A percentile compares a stretch with the other conserved stretches of the same genome.
Evolutionary conservation across 2,329 filamentous ascomycete genomes (phyloP).

Genomic region (Paecilomyces niveus): DNA sequence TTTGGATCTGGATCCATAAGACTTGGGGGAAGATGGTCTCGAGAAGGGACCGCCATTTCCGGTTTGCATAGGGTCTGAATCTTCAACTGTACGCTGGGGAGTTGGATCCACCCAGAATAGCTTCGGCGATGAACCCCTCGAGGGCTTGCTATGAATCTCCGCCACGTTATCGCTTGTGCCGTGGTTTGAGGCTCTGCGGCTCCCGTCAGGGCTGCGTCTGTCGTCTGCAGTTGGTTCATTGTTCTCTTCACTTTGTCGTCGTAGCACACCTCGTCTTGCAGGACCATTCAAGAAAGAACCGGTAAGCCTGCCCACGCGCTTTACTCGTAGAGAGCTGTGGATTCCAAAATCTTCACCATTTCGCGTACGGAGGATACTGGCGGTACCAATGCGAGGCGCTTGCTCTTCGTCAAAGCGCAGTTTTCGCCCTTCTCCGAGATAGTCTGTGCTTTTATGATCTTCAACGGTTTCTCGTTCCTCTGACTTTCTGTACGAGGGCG

Average conservation of each 20-base stretch:
- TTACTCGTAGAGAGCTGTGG: slow-evolving; percentile 70
- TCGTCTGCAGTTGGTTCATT: slow-evolving; percentile 30
- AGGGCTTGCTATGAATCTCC: slow-evolving; percentile 15
- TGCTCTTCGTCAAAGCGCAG: slow-evolving; percentile 28
- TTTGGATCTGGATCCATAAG: slow-evolving; percentile 28
- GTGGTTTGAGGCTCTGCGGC: slow-evolving; percentile 18
- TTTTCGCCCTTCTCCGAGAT: slow-evolving; percentile 26
- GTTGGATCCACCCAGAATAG: slow-evolving; percentile 30
- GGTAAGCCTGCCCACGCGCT: slow-evolving; percentile 65
- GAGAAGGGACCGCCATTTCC: slow-evolving; percentile 21
- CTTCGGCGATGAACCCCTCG: slow-evolving; percentile 25
- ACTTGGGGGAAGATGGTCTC: slow-evolving; percentile 27
- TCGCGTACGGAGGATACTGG: slow-evolving; percentile 31
- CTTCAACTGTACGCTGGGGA: slow-evolving; percentile 16
- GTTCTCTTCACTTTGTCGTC: slow-evolving; percentile 59
- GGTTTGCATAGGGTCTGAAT: slow-evolving; percentile 13
- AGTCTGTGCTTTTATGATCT: slow-evolving; percentile 26
- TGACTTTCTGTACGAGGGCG: slow-evolving; percentile 27
- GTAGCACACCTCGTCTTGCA: slow-evolving; percentile 62
- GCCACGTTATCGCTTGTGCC: slow-evolving; percentile 17
- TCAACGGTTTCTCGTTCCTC: slow-evolving; percentile 20
- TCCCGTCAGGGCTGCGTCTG: slow-evolving; percentile 20
- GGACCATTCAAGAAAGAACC: slow-evolving; percentile 75
- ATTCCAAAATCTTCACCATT: slow-evolving; percentile 58
- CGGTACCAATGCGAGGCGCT: slow-evolving; percentile 22